Evolutionary conservation across 805 yeast genomes (phyloP).

Genomic region (Candida awuae): DNA sequence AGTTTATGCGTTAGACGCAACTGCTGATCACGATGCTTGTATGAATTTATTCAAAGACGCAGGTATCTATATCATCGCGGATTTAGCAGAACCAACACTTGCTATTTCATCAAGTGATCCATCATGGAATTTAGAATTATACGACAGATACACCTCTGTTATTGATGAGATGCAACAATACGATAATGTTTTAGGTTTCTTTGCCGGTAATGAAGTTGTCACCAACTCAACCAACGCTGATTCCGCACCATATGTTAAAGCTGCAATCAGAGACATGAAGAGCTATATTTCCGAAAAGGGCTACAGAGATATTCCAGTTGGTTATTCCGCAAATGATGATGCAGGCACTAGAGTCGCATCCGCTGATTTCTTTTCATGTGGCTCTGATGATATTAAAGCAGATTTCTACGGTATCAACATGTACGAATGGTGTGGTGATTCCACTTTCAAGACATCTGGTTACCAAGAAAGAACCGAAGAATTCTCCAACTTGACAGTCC

Average conservation of each 20-base stretch:
- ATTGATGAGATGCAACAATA: slow-evolving; percentile 63
- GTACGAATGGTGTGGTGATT: slow-evolving; percentile 82
- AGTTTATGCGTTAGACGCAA: slow-evolving; percentile 66
- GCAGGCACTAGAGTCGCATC: slow-evolving; percentile 52
- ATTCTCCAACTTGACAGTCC: slow-evolving; percentile 58
- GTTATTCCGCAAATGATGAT: slow-evolving; percentile 79
- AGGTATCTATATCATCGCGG: slow-evolving; percentile 76
- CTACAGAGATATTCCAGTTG: slow-evolving; percentile 79
- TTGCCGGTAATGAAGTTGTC: slow-evolving; percentile 82
- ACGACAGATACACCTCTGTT: slow-evolving; percentile 59
- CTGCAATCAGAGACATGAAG: slow-evolving; percentile 74
- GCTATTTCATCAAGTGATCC: slow-evolving; percentile 60
- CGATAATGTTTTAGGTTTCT: slow-evolving; percentile 71
- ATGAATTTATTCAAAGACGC: slow-evolving; percentile 60
- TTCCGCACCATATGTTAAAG: slow-evolving; percentile 76
- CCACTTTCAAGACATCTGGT: slow-evolving; percentile 54
- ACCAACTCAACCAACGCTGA: slow-evolving; percentile 57
- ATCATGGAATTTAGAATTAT: slow-evolving; percentile 54
- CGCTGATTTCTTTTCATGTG: slow-evolving; percentile 75
- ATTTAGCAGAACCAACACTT: slow-evolving; percentile 57
- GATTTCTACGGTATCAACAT: slow-evolving; percentile 85
- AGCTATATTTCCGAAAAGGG: slow-evolving; percentile 50
- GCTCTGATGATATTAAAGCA: slow-evolving; percentile 53
- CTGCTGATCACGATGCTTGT: slow-evolving; percentile 59
- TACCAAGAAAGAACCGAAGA: slow-evolving; percentile 56